Conservation (phyloP, 75 land plant species). For the Adiantum capillusveneris region DNA sequence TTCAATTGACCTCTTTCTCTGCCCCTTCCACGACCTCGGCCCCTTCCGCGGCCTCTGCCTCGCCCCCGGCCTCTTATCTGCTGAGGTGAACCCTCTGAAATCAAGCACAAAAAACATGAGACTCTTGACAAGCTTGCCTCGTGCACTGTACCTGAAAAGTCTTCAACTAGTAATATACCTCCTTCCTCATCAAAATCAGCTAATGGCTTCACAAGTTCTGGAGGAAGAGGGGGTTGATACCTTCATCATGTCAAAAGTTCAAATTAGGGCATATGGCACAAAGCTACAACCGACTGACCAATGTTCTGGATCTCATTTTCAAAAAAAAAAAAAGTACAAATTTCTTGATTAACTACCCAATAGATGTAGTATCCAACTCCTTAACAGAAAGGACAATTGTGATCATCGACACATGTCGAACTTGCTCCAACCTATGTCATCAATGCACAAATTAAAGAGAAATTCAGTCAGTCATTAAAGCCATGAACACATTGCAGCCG, state of each 20-base stretch:
- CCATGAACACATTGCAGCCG: no score
- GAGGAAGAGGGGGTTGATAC: conserved; percentile 80
- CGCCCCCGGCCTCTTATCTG: not conserved
- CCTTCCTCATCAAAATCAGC: conserved; percentile 70
- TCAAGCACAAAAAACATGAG: not conserved
- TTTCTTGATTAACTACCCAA: conserved; percentile 66
- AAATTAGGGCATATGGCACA: not conserved
- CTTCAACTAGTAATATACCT: conserved; percentile 25
- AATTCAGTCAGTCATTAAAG: not conserved
- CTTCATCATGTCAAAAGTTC: conserved; percentile 23
- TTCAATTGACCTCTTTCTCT: not conserved
- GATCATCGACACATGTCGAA: conserved; percentile 90
- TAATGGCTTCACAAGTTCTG: conserved; percentile 70
- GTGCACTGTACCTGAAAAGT: not conserved
- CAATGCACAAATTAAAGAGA: not conserved
- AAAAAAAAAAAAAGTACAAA: no score
- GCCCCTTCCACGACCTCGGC: conserved; percentile 1
- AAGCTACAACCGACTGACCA: no score
- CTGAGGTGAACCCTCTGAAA: not conserved
- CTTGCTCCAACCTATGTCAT: conserved; percentile 65
- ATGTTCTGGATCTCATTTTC: no score
- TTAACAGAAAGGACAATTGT: conserved; percentile 74
- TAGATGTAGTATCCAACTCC: conserved; percentile 66
- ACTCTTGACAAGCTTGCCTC: not conserved
- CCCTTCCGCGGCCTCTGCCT: not conserved